phyloP scores from a whole-genome alignment of 768 basidiomycete species.

The Infundibulicybe gibba region DNA sequence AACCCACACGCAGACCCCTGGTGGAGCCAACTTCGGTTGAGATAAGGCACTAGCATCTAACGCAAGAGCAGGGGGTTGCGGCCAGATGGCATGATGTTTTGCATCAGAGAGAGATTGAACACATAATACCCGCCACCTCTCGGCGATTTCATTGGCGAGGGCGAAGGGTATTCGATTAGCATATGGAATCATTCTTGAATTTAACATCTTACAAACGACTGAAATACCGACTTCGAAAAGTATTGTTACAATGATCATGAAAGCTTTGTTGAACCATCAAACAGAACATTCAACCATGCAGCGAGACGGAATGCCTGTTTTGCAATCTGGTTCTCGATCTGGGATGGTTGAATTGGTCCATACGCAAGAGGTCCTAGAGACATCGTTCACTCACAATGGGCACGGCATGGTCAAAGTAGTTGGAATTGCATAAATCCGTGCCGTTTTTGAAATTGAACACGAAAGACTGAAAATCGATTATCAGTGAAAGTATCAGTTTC shows the following conservation, averaged over 20 bases:
- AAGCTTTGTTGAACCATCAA: constrained; percentile 33
- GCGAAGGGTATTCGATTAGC: no score
- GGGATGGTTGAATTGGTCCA: background rate
- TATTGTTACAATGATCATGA: constrained; percentile 18
- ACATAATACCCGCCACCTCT: no score
- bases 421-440: constrained; percentile 41
- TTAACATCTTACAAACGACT: no score
- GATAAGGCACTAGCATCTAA: no score
- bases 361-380: background rate
- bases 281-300: constrained; percentile 49
- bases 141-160: no score
- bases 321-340: constrained; percentile 44
- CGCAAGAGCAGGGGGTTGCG: no score
- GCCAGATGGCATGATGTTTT: no score
- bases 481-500: constrained; percentile 1
- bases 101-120: no score
- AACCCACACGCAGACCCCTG: no score
- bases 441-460: constrained; percentile 38
- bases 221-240: no score
- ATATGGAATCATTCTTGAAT: no score
- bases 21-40: no score
- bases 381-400: constrained; percentile 24
- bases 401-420: constrained; percentile 30
- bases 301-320: constrained; percentile 46
- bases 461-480: constrained; percentile 23